Conservation (phyloP, 2,329 filamentous ascomycete species). For the Ascochyta pisi region DNA sequence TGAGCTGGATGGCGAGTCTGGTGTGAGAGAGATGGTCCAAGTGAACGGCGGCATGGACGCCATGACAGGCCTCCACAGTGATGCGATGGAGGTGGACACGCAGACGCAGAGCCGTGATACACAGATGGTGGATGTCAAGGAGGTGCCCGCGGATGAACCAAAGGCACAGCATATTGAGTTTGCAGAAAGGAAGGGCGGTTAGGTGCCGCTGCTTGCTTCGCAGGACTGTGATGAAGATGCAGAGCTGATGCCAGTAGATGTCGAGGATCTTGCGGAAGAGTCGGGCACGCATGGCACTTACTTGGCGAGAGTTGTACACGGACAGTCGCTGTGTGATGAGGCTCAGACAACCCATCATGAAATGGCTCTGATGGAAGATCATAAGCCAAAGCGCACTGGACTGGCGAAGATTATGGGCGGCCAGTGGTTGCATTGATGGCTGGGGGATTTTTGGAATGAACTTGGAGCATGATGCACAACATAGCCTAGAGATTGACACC, state of each 20-base stretch:
- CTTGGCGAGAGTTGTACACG: not conserved
- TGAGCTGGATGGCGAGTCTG: constrained; percentile 30
- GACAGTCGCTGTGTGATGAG: not conserved
- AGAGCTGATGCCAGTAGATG: not conserved
- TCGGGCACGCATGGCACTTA: not conserved
- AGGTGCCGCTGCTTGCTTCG: not conserved
- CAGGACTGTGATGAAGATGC: not conserved
- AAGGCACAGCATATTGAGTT: constrained; percentile 34
- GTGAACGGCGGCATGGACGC: constrained; percentile 31
- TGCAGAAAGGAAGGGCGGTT: constrained; percentile 35
- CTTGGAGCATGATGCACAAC: not conserved
- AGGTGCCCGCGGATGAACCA: constrained; percentile 20
- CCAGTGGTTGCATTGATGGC: not conserved
- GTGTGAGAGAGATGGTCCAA: constrained; percentile 37
- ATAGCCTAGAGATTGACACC: not conserved
- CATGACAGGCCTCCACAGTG: constrained; percentile 27
- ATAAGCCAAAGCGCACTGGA: not conserved
- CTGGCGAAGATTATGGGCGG: not conserved
- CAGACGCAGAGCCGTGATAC: constrained; percentile 21
- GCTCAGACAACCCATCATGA: too few relatives aligned
- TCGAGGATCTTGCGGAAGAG: not conserved
- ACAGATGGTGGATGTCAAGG: constrained; percentile 36
- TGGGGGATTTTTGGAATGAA: not conserved
- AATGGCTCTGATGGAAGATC: too few relatives aligned
- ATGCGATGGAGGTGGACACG: constrained; percentile 17